Percentiles rank a stretch among this genome's conserved stretches.
Conservation (phyloP, 73 alveolate genomes). For the Chromera velia region DNA sequence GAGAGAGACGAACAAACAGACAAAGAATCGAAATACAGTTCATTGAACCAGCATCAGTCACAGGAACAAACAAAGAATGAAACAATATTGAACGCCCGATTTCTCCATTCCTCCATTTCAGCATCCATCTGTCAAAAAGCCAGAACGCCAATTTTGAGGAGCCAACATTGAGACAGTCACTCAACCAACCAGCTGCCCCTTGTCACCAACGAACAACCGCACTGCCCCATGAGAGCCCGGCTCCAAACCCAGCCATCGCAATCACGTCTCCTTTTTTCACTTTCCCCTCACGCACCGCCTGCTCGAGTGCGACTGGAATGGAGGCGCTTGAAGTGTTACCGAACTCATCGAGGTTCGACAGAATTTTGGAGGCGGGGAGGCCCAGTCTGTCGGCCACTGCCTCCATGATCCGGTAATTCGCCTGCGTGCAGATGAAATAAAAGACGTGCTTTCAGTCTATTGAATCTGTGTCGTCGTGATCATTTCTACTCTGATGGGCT, state of each 20-base stretch:
- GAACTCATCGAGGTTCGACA: slow-evolving; percentile 1
- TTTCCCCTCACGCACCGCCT: background rate
- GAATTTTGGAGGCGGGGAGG: background rate
- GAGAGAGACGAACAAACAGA: too few species aligned
- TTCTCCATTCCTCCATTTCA: too few species aligned
- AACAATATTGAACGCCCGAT: background rate
- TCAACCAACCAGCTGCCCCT: background rate
- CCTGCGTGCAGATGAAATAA: too few species aligned
- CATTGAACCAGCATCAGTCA: background rate
- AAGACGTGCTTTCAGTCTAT: too few species aligned
- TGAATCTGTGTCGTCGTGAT: too few species aligned
- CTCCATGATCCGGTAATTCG: slow-evolving; percentile 46
- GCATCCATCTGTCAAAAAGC: too few species aligned
- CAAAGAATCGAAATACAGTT: too few species aligned
- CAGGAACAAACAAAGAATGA: background rate
- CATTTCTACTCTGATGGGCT: too few species aligned
- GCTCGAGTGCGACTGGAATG: slow-evolving; percentile 34
- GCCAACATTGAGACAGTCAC: too few species aligned
- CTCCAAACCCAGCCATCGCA: slow-evolving; percentile 41
- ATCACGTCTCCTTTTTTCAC: slow-evolving; percentile 21
- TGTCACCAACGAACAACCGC: background rate
- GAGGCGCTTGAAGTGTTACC: slow-evolving; percentile 47
- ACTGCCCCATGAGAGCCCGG: slow-evolving; percentile 41
- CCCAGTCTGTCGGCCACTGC: slow-evolving; percentile 21
- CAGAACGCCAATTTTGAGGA: too few species aligned